Evolutionary conservation across 1,139 yeast genomes (phyloP), one percentile per base, ranked within the genome.

Genomic region (Debaryomycetaceae sp.): DNA sequence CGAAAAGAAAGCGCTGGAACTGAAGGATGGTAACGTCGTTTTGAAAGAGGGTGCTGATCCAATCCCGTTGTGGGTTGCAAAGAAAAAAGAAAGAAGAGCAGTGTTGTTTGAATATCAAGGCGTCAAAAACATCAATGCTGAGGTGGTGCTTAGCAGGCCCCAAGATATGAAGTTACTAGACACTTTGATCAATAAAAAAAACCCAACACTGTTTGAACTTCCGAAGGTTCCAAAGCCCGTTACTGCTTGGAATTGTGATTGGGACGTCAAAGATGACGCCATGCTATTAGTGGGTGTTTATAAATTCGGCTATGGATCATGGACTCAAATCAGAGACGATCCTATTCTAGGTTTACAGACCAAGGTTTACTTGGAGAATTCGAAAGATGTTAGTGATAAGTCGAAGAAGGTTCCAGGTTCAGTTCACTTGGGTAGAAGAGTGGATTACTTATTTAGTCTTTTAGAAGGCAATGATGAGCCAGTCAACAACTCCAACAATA

Each of bases 231-330:
- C 95, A 14, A 91, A 91, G 66, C 83, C 85, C 24, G 98, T 90
- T 5, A 83, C 81, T 58, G 91, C 89, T 37, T 95, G 99, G 99
- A 78, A 81, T 45, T 88, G 96, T 58, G 83, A 81, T 35, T 95
- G 99, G 99, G 72, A 75, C 4, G 74, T 76, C 11, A 78, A 74
- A 37, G 97, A 95, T 60, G 99, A 95, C 63, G 86, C 90, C 38
- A 86, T 84, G 82, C 72, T 95, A 44, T 65, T 95, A 50, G 81
- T 87, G 37, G 99, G 99, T 51, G 87, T 93, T 31, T 79, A 81
- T 60, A 90, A 89, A 63, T 89, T 91, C 65, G 99, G 99, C 0
- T 93, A 89, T 60, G 99, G 99, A 20, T 85, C 96, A 0, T 95
- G 99, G 99, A 65, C 79, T 6, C 91, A 87, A 60, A 91, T 95